Evolutionary conservation across 169 alveolate genomes (phyloP).

Genomic region (Theileria parva): DNA sequence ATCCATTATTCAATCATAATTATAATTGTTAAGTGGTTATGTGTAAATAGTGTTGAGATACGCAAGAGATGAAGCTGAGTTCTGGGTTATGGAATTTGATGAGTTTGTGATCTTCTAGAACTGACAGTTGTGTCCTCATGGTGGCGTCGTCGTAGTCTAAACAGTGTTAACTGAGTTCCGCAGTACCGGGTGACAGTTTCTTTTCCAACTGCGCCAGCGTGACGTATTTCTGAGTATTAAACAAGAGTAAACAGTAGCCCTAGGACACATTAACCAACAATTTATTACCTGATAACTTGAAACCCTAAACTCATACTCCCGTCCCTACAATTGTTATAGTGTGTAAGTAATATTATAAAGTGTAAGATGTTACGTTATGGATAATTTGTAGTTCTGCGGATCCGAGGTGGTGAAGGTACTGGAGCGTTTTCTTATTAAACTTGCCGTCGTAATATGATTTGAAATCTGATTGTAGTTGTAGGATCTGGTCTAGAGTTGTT

Average conservation of each 20-base stretch:
- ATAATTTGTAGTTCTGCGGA: constrained; percentile 24
- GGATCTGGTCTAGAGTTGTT: not conserved
- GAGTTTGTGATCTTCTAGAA: not conserved
- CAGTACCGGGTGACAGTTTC: not conserved
- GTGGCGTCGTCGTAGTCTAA: constrained; percentile 36
- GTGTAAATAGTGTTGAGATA: not conserved
- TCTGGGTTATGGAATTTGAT: not conserved
- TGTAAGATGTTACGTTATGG: not conserved
- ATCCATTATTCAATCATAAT: too few relatives aligned
- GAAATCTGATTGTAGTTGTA: constrained; percentile 24
- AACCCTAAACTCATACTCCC: constrained; percentile 19
- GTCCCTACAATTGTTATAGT: not conserved
- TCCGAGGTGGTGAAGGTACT: constrained; percentile 45
- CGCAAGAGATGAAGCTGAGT: constrained; percentile 31
- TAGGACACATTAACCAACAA: not conserved
- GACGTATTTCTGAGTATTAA: constrained; percentile 9
- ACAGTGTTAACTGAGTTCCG: not conserved
- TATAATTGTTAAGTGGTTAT: not conserved
- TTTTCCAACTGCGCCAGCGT: constrained; percentile 17
- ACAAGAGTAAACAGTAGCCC: constrained; percentile 52
- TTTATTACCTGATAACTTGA: constrained; percentile 25
- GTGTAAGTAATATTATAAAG: too few relatives aligned
- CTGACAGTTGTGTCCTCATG: constrained; percentile 41
- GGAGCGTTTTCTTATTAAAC: constrained; percentile 30
- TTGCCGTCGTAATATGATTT: constrained; percentile 10